phyloP scores from a whole-genome alignment of 2,329 filamentous ascomycete genomes.

The Botryosphaeria dothidea region DNA sequence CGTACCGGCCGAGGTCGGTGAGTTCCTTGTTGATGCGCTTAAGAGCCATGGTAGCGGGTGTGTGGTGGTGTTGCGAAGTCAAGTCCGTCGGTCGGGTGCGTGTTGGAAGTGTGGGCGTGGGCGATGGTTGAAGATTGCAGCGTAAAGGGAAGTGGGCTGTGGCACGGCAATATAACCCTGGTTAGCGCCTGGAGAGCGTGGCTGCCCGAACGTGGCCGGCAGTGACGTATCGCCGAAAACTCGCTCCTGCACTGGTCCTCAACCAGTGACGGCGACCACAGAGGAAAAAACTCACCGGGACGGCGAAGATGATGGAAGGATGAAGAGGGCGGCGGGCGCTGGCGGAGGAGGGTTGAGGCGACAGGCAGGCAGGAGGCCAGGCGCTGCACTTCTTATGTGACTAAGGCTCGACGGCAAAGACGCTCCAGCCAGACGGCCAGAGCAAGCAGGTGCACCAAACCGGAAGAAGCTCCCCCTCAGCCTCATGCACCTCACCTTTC shows the following conservation, averaged over 20 bases:
- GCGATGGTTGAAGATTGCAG: constrained; percentile 19
- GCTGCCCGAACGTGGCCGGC: constrained; percentile 20
- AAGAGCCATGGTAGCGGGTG: constrained; percentile 67
- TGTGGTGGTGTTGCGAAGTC: constrained; percentile 23
- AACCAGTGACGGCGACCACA: neutral
- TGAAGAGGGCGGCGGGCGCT: neutral
- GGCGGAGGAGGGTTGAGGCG: neutral
- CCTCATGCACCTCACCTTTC: constrained; percentile 14
- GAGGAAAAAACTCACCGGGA: neutral
- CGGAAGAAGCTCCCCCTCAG: constrained; percentile 16
- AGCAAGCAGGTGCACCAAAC: constrained; percentile 15
- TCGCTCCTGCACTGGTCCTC: neutral
- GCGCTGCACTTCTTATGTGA: constrained; percentile 11
- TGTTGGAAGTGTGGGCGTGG: constrained; percentile 18
- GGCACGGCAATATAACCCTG: constrained; percentile 20
- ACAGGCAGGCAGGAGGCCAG: neutral
- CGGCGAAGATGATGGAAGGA: neutral
- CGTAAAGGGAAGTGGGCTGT: constrained; percentile 21
- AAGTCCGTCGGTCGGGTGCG: constrained; percentile 1
- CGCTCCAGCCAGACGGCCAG: constrained; percentile 4
- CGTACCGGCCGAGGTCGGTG: constrained; percentile 82
- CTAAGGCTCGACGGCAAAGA: constrained; percentile 2
- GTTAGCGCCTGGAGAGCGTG: constrained; percentile 19
- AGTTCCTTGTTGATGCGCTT: constrained; percentile 96
- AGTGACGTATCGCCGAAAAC: constrained; percentile 17